Base-by-base conservation (phyloP, 352 stramenopile genomes). In the Bremia lactucae region DNA sequence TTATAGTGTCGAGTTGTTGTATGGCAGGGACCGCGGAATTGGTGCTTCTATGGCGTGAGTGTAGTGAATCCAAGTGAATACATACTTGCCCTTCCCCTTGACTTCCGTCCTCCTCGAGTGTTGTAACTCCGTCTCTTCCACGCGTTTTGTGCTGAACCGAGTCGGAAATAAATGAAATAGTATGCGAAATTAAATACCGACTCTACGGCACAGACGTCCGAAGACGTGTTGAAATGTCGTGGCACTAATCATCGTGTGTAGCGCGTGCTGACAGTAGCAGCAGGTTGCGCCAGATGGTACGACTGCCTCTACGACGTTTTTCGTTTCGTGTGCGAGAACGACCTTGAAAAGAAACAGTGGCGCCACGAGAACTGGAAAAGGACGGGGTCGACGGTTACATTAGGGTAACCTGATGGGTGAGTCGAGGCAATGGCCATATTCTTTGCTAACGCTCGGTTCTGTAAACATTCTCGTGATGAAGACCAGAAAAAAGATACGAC, bases 111-210 rank as follows among this genome's bases (percentile, higher is more conserved):
- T 64, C 55, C 28, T 33, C 15, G 36, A 62, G 34, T 51, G 46
- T 56, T 47, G 52, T 65, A 52, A 62, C 44, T 42, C 42, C 36
- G 55, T 51, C 59, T 68, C 42, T 64, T 65, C 59, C 55, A 54
- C 52, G 19, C 22, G 7, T 3, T 22, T 11, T 13, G 29, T 26
- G 14, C 42, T 45, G 41, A 59, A 55, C 36, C 40, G 36, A 49
- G 40, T 29, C 16, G 15, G 6, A 33, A 33, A n/a, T n/a, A n/a
- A n/a, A n/a, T n/a, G n/a, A 43, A 62, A 55, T 62, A 41, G 57
- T 65, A 54, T 62, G 51, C 29, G 51, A 62, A 58, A 65, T 52
- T 35, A 45, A 26, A 53, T 46, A 23, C 38, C 45, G 42, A 61
- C 11, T n/a, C n/a, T n/a, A n/a, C n/a, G n/a, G n/a, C n/a, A n/a